Base-by-base conservation (phyloP, 2,329 filamentous ascomycete species). In the Nemania sp. region DNA sequence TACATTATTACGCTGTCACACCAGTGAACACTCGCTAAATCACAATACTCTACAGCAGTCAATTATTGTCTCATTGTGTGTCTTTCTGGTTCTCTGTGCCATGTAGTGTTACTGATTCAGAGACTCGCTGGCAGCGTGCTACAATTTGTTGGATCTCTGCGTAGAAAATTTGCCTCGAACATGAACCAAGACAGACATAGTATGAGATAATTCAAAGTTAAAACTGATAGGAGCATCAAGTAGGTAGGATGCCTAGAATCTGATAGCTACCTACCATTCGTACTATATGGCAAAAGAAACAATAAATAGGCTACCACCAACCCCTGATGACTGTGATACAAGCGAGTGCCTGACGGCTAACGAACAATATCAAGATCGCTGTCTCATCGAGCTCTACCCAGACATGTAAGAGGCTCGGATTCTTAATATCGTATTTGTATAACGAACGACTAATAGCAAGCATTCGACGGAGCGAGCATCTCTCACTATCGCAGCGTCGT, bases 1-100 rank as follows among this genome's bases (percentile, higher is more conserved):
- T 57, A 20, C 48, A 58, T 63, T 43, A 59, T 54, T 56, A 45
- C 25, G 55, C 15, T 10, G 63, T 63, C 51, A 40, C 54, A 65
- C 57, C 12, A 20, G 47, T 46, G 52, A 50, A 35, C 47, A 49
- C 20, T 47, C 54, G 29, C n/a, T 55, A 25, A 29, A 25, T 18
- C 34, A 49, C 20, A 40, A n/a, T 29, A 39, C 21, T 53, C n/a
- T 17, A 53, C 39, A 10, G 21, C 35, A 43, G 42, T 52, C 48
- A 29, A 53, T 48, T 34, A 56, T 57, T 25, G 35, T 35, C 48
- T 54, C 37, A 60, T 57, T 39, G 32, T 40, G n/a, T 62, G 57
- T 59, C 54, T 54, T 43, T 43, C 21, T 37, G 20, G 13, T 7
- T 37, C 25, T 20, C 20, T 13, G 39, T 57, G 45, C 13, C 17